A percentile compares a stretch with the other conserved stretches of the same genome.
Evolutionary conservation across 2,329 filamentous ascomycete species (phyloP).

Genomic region (Fusarium domesticum): DNA sequence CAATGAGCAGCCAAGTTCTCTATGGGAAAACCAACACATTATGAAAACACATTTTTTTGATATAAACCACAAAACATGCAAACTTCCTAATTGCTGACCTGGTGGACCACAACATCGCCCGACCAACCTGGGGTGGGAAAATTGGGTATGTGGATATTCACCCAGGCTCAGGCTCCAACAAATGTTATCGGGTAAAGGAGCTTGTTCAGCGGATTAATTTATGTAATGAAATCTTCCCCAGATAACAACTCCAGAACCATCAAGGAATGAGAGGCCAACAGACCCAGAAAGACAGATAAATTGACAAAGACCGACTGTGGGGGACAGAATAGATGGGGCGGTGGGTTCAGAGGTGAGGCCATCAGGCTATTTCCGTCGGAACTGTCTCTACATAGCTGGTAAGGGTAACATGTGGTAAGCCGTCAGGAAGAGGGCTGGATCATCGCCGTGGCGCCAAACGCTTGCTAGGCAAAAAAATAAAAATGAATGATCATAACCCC

Average conservation of each 20-base stretch:
- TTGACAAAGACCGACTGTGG: no score
- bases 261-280: constrained; percentile 3
- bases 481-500: no score
- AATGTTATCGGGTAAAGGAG: constrained; percentile 14
- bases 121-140: background rate
- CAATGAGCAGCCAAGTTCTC: no score
- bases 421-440: background rate
- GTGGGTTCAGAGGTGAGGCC: constrained; percentile 13
- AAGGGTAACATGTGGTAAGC: background rate
- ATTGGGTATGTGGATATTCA: no score
- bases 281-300: background rate
- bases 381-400: constrained; percentile 1
- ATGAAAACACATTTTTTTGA: no score
- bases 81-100: no score
- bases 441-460: no score
- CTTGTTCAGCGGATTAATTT: constrained; percentile 14
- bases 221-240: constrained; percentile 19
- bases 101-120: no score
- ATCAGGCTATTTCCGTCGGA: no score
- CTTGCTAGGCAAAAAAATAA: no score
- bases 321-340: constrained; percentile 4
- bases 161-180: constrained; percentile 9
- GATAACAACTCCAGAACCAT: constrained; percentile 7
- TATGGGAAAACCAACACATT: no score
- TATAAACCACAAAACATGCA: no score